Percentiles rank a stretch among this genome's conserved stretches.
These are phyloP conservation scores for Agapanthus africanus DNA, from an alignment of 106 monocot genomes.

Conservation along the genomic window DNA sequence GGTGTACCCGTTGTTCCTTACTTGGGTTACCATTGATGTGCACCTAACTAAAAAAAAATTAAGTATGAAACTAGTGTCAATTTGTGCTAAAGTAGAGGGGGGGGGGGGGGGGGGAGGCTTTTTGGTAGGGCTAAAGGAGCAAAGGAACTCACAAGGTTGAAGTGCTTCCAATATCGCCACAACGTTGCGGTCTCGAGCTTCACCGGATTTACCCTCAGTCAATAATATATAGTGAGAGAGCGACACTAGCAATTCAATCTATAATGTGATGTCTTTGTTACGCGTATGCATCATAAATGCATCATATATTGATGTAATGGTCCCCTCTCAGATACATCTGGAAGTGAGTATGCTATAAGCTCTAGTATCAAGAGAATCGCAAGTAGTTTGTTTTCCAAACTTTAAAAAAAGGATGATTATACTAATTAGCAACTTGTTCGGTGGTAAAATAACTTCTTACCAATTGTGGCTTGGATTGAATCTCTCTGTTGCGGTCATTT, in stretches of 20 bases:
- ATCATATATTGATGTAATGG: no score
- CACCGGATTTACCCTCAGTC: conserved; percentile 60
- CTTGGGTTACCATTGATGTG: conserved; percentile 57
- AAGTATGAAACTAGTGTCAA: neutral
- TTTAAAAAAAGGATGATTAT: no score
- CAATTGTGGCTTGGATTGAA: conserved; percentile 44
- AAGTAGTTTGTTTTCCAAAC: no score
- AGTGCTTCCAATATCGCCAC: conserved; percentile 89
- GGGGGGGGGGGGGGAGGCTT: neutral
- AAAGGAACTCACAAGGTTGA: conserved; percentile 55
- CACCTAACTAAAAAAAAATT: conserved; percentile 29
- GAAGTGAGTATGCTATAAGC: no score
- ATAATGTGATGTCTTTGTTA: no score
- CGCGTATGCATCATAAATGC: no score
- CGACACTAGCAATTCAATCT: no score
- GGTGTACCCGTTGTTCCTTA: conserved; percentile 55
- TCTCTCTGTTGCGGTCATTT: conserved; percentile 30
- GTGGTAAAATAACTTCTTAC: no score
- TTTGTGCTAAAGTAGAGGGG: neutral
- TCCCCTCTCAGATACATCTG: no score
- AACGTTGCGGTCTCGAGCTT: conserved; percentile 59
- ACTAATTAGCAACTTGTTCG: no score
- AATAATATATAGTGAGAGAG: conserved; percentile 7
- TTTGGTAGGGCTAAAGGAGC: neutral
- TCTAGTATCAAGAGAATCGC: no score